phyloP scores from a whole-genome alignment of 2,329 filamentous ascomycete genomes.

The Aspergillus cejpii region DNA sequence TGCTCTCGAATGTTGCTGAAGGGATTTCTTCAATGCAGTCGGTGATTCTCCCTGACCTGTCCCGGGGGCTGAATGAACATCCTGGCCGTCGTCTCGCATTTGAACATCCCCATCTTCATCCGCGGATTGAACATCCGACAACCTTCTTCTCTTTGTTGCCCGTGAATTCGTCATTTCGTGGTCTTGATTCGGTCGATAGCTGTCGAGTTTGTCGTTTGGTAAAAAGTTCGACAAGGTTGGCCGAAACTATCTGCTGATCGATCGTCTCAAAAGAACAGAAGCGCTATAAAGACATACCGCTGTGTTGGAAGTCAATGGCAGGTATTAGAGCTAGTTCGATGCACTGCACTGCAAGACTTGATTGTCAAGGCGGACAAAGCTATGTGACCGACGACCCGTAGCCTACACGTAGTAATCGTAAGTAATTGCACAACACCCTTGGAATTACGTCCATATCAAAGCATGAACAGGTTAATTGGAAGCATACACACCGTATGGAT shows the following conservation, averaged over 20 bases:
- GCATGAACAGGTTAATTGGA: background rate
- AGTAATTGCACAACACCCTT: background rate
- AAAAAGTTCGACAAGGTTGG: background rate
- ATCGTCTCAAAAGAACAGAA: background rate
- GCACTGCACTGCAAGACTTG: background rate
- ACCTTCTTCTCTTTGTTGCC: constrained; percentile 32
- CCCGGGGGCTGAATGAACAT: constrained; percentile 9
- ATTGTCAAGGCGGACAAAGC: background rate
- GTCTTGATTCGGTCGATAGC: background rate
- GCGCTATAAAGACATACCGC: background rate
- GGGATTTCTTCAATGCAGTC: constrained; percentile 17
- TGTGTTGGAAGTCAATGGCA: background rate
- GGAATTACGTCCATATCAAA: background rate
- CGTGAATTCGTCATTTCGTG: constrained; percentile 30
- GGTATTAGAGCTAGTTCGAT: background rate
- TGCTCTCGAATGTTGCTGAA: constrained; percentile 20
- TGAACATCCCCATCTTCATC: constrained; percentile 29
- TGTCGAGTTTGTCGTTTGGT: background rate
- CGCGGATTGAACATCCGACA: constrained; percentile 22
- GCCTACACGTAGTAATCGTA: background rate
- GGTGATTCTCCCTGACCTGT: constrained; percentile 14
- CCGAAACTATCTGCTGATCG: background rate
- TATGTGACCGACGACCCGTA: background rate
- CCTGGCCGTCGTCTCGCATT: constrained; percentile 21
- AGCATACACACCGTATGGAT: background rate